Conservation (phyloP, 2,329 filamentous ascomycete species). For the Xylariaceae sp. region DNA sequence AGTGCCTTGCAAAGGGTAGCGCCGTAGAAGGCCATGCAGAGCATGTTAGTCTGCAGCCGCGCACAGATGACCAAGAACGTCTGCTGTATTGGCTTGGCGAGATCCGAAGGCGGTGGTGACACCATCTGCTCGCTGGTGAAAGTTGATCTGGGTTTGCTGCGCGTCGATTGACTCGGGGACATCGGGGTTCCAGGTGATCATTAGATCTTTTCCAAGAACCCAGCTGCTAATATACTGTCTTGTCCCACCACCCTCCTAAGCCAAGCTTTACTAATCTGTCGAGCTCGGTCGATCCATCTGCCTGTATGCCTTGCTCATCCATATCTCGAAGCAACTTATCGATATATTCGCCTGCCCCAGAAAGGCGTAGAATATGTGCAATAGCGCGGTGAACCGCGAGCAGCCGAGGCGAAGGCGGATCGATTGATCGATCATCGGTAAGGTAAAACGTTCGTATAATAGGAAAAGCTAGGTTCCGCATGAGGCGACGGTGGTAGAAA, state of each 20-base stretch:
- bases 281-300: slow-evolving; percentile 26
- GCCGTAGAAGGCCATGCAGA: too few species aligned
- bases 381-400: slow-evolving; percentile 44
- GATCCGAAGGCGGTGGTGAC: too few species aligned
- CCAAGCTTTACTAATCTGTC: slow-evolving; percentile 9
- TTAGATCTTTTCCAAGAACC: too few species aligned
- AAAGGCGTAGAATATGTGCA: slow-evolving; percentile 42
- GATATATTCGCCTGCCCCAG: slow-evolving; percentile 42
- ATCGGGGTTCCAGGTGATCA: too few species aligned
- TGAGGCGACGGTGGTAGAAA: slow-evolving; percentile 4
- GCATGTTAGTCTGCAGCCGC: too few species aligned
- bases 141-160: too few species aligned
- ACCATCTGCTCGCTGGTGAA: too few species aligned
- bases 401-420: slow-evolving; percentile 42
- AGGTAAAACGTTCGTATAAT: slow-evolving; percentile 40
- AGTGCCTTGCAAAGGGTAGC: too few species aligned
- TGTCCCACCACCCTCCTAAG: slow-evolving; percentile 12
- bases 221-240: slow-evolving; percentile 1
- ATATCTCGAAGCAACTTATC: slow-evolving; percentile 38
- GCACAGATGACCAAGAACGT: too few species aligned
- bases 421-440: slow-evolving; percentile 34
- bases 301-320: slow-evolving; percentile 21
- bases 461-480: slow-evolving; percentile 31
- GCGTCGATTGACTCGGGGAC: too few species aligned
- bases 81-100: too few species aligned